Conservation (phyloP, 78 protist species). For the Tieghemostelium lacteum region DNA sequence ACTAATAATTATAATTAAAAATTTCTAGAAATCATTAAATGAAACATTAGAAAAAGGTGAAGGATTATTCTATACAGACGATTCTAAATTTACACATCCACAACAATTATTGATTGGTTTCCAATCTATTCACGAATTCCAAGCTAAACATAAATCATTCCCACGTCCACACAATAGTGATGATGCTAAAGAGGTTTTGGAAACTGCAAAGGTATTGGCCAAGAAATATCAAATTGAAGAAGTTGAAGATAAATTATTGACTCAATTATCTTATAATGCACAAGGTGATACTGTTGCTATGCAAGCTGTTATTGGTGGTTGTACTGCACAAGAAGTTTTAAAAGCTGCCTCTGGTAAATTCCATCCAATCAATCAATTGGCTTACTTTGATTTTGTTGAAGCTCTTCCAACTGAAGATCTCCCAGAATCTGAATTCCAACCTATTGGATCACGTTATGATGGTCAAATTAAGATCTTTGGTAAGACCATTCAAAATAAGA, state of each 20-base stretch:
- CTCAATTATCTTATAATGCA: slow-evolving; percentile 64
- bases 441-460: slow-evolving; percentile 91
- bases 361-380: slow-evolving; percentile 92
- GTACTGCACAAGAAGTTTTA: slow-evolving; percentile 95
- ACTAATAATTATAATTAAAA: background rate
- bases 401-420: slow-evolving; percentile 75
- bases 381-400: slow-evolving; percentile 93
- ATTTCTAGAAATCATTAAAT: slow-evolving; percentile 64
- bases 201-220: slow-evolving; percentile 53
- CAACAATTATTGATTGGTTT: slow-evolving; percentile 29
- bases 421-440: slow-evolving; percentile 55
- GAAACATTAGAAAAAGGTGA: slow-evolving; percentile 75
- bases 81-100: slow-evolving; percentile 84
- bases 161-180: slow-evolving; percentile 57
- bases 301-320: slow-evolving; percentile 92
- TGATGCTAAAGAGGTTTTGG: slow-evolving; percentile 72
- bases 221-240: slow-evolving; percentile 12
- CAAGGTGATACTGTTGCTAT: slow-evolving; percentile 87
- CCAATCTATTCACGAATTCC: slow-evolving; percentile 64
- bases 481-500: slow-evolving; percentile 17
- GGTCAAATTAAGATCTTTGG: slow-evolving; percentile 96
- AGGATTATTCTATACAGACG: slow-evolving; percentile 84
- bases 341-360: slow-evolving; percentile 98
- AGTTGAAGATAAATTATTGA: slow-evolving; percentile 71
- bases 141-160: slow-evolving; percentile 6